Evolutionary conservation across 441 rosid genomes (phyloP).

Genomic region (Biscutella laevigata): DNA sequence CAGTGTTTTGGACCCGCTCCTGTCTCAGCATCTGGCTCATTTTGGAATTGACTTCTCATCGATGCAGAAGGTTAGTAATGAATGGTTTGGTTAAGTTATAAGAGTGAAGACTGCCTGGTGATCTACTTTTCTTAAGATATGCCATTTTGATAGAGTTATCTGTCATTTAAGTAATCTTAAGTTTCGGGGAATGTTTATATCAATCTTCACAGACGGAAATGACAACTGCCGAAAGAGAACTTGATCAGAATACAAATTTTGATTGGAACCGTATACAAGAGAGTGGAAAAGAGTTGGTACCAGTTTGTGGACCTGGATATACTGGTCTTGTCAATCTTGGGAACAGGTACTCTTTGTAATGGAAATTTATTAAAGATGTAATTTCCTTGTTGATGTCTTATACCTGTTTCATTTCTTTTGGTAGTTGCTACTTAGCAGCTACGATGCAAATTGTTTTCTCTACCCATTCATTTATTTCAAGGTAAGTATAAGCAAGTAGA

Average conservation of each 20-base stretch:
- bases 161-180: background rate
- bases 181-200: constrained; percentile 15
- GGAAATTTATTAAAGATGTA: background rate
- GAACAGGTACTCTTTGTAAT: constrained; percentile 55
- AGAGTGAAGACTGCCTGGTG: constrained; percentile 3
- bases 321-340: constrained; percentile 96
- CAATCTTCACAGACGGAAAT: constrained; percentile 65
- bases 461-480: constrained; percentile 51
- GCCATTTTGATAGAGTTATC: background rate
- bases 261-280: constrained; percentile 99
- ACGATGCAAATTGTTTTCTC: constrained; percentile 95
- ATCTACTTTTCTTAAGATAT: background rate
- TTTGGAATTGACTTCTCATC: constrained; percentile 96
- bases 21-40: constrained; percentile 86
- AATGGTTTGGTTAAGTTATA: background rate
- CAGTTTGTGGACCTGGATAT: constrained; percentile 85
- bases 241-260: constrained; percentile 90
- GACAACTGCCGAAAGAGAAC: constrained; percentile 99
- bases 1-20: constrained; percentile 77
- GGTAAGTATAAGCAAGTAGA: constrained; percentile 33
- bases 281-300: constrained; percentile 80
- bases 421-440: constrained; percentile 98
- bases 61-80: constrained; percentile 66
- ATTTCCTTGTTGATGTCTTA: constrained; percentile 6
- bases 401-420: constrained; percentile 18